Conservation (phyloP, 164 flowering plant species). For the Warburgia ugandensis region DNA sequence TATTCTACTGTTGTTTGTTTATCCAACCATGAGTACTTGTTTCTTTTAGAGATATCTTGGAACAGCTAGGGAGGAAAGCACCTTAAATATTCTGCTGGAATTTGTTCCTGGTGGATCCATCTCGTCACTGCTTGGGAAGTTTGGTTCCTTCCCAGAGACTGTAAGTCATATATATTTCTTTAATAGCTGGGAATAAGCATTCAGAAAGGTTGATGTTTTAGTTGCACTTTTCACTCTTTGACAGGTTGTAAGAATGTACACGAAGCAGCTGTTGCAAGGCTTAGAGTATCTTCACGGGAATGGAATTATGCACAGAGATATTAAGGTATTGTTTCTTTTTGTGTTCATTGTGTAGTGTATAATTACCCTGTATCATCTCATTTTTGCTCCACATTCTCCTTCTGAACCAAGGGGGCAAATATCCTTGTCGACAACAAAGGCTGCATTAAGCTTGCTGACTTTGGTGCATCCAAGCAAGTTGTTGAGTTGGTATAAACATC, state of each 20-base stretch:
- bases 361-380: neutral
- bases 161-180: conserved; percentile 37
- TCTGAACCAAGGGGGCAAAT: conserved; percentile 66
- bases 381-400: neutral
- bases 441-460: conserved; percentile 96
- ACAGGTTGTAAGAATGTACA: conserved; percentile 87
- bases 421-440: conserved; percentile 96
- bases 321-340: conserved; percentile 57
- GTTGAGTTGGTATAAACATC: conserved; percentile 69
- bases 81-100: conserved; percentile 81
- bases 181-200: neutral
- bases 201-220: conserved; percentile 4
- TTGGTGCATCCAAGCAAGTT: conserved; percentile 97
- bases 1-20: neutral
- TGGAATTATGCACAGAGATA: conserved; percentile 94
- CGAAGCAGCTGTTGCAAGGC: conserved; percentile 81
- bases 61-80: conserved; percentile 83
- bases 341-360: neutral
- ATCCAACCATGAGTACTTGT: neutral
- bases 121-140: conserved; percentile 87
- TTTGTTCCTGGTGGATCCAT: conserved; percentile 99
- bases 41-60: conserved; percentile 77
- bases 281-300: conserved; percentile 85
- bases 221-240: conserved; percentile 2
- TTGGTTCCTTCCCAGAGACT: conserved; percentile 93